Evolutionary conservation across 2,329 filamentous ascomycete species (phyloP), one percentile per base, ranked within the genome.

Genomic region (Ceratocystis albifundus): DNA sequence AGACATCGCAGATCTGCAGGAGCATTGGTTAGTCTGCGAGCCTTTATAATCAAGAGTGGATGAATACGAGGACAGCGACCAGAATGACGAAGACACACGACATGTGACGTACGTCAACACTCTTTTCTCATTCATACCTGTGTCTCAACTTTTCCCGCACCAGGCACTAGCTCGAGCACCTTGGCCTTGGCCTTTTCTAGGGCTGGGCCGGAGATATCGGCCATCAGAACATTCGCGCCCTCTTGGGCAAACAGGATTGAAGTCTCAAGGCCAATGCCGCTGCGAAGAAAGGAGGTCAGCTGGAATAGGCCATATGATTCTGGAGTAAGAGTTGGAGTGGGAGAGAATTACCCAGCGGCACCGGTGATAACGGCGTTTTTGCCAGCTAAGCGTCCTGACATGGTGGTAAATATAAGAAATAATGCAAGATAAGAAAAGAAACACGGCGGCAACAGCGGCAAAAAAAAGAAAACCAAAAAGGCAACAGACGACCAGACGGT

Each of bases 221-320:
- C 84, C 84, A 96, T 86, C 70, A 96, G 79, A 66, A 96, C 85
- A 69, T 84, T 88, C 73, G 90, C 92, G 69, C 91, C 92, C 79
- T 96, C 92, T 70, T 88, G 88, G 68, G 87, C 88, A 73, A 96
- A 96, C 68, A 96, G 88, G 71, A 96, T 92, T 66, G 84, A 84
- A 1, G 92, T 96, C 79, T 96, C 91, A 62, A 96, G 88, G 70
- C 92, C 92, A 73, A 96, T 96, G 73, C 92, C 92, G 73, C 92
- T 92, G 73, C 25, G 28, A 25, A 25, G 8, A 45, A 25, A 25
- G 20, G 30, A 53, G 12, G 55, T 59, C 20, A 50, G 46, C 41
- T 61, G 48, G n/a, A 20, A 61, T 64, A n/a, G 20, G 46, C 12
- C n/a, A 65, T 6, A 6, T n/a, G 22, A n/a, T 25, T n/a, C n/a